A percentile compares a stretch with the other conserved stretches of the same genome.
Conservation (phyloP, 306 rosid species). For the Argentina anserina region DNA sequence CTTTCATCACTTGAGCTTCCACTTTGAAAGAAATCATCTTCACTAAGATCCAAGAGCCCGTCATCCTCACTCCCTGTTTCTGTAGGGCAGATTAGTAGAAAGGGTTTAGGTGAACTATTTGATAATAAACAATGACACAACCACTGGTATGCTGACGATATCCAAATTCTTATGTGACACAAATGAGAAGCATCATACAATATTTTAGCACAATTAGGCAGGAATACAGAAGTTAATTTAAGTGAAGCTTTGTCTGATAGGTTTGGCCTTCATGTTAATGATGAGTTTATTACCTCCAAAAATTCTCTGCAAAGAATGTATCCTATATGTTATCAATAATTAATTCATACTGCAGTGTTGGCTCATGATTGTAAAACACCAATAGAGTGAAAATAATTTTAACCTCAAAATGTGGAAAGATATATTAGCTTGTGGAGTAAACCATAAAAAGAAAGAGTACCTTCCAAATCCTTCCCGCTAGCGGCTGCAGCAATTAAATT, state of each 20-base stretch:
- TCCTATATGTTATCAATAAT: neutral
- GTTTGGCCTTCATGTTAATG: neutral
- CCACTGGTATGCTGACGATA: neutral
- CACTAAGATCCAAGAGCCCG: constrained; percentile 90
- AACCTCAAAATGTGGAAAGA: neutral
- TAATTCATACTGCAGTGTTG: neutral
- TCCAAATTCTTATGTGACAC: neutral
- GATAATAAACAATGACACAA: neutral
- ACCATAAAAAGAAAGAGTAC: constrained; percentile 28
- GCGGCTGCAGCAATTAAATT: constrained; percentile 80
- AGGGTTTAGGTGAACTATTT: neutral
- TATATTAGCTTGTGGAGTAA: neutral
- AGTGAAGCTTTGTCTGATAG: neutral
- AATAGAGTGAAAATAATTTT: neutral
- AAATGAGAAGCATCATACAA: neutral
- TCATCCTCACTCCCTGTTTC: constrained; percentile 99
- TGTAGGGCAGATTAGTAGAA: constrained; percentile 25
- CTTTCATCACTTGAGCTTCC: constrained; percentile 97
- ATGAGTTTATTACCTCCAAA: neutral
- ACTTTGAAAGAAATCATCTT: constrained; percentile 81
- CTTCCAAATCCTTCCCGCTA: constrained; percentile 95
- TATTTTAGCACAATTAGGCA: neutral
- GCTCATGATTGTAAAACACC: neutral
- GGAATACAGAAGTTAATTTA: neutral
- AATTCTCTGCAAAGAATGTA: neutral